Evolutionary conservation across 495 filamentous ascomycete genomes (phyloP), one percentile per base, ranked within the genome.

Genomic region (Talaromyces ruber): DNA sequence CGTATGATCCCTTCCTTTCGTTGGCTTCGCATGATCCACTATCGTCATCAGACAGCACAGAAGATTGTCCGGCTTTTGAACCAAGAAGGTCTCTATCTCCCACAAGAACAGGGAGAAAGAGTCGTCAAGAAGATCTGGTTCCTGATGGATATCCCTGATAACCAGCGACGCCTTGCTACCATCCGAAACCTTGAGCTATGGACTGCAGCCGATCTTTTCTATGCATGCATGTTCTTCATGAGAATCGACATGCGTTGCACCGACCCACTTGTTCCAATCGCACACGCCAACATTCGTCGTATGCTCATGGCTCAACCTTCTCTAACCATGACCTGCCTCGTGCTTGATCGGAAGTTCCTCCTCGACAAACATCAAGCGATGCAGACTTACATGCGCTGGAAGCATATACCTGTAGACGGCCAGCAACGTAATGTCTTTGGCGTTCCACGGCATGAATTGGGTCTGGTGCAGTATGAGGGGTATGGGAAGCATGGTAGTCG

Each of bases 51-150:
- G 1, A 69, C 75, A 0, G 75, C 81, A 30, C 67, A 79, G 24
- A 81, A 85, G 59, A 88, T 91, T 64, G 64, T 88, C 21, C 71
- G 74, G 14, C 64, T 69, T 9, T 71, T 92, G 26, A 77, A 75
- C 1, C 62, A 75, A 3, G 66, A 76, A 21, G 82, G 86, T 7
- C 79, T 81, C 34, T 69, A 76, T n/a, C 64, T 86, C 11, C 86
- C 85, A 9, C n/a, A n/a, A n/a, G 16, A 39, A 1, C 64, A 70
- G 25, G 76, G 77, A 22, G 60, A 70, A 21, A 24, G 69, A 3
- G 72, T 76, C 18, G 67, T 90, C 43, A 78, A 79, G 64, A 87
- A 88, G 70, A 66, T 88, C 24, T 90, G 88, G 88, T 79, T 88
- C 29, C 62, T 85, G 25, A 84, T 90, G 76, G 87, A 90, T 63